Conservation (phyloP, 768 basidiomycete species). For the Rhodotorula toruloides region DNA sequence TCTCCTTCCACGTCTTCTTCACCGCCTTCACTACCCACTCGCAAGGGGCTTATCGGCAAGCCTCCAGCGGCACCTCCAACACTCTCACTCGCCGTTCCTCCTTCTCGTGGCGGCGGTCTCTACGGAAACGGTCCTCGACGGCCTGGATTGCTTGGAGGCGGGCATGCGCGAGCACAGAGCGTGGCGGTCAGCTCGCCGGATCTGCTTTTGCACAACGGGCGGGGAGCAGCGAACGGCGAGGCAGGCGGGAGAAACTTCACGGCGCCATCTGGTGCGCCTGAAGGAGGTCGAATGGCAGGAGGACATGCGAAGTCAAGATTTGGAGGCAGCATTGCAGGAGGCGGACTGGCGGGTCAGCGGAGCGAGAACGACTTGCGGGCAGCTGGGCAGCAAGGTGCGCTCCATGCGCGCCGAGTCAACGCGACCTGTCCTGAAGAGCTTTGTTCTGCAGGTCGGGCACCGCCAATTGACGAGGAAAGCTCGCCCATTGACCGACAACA, state of each 20-base stretch:
- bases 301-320: constrained; percentile 16
- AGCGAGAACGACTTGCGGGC: not conserved
- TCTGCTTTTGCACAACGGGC: not conserved
- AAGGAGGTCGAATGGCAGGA: not conserved
- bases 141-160: constrained; percentile 13
- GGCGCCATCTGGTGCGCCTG: not conserved
- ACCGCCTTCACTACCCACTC: constrained; percentile 44
- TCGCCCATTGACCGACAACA: not conserved
- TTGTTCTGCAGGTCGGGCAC: not conserved
- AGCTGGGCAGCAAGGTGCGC: too few relatives aligned
- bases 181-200: constrained; percentile 24
- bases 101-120: too few relatives aligned
- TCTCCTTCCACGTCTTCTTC: constrained; percentile 31
- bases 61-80: constrained; percentile 51
- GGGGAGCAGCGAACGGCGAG: not conserved
- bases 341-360: not conserved
- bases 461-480: not conserved
- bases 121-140: constrained; percentile 32
- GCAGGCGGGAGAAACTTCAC: constrained; percentile 1
- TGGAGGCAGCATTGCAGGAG: constrained; percentile 15
- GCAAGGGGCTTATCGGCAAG: constrained; percentile 48
- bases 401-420: not conserved
- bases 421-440: not conserved
- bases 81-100: not conserved
- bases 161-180: constrained; percentile 26